Conservation (phyloP, 371 early-diverging fungal species). For the Blastocladiella emersonii region DNA sequence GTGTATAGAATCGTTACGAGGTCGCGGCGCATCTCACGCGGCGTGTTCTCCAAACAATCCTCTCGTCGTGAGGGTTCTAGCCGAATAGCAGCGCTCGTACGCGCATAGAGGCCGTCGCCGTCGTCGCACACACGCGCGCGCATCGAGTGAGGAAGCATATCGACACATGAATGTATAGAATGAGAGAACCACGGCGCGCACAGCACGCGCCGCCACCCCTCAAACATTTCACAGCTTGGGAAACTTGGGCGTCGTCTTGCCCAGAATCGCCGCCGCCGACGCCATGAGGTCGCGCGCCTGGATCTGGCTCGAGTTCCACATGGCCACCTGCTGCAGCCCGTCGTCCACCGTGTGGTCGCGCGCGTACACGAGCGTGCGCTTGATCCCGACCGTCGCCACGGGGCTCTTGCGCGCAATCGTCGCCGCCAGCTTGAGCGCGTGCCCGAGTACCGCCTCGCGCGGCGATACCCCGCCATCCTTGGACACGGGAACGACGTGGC, state of each 20-base stretch:
- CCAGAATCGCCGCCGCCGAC: constrained; percentile 37
- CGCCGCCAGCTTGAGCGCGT: constrained; percentile 52
- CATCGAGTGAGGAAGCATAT: too few relatives aligned
- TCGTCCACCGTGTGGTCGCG: constrained; percentile 81
- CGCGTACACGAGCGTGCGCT: constrained; percentile 73
- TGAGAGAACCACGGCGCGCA: too few relatives aligned
- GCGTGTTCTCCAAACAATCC: too few relatives aligned
- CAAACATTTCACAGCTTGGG: constrained; percentile 34
- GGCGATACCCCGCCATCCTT: background rate
- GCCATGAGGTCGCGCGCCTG: constrained; percentile 34
- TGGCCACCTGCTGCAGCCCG: constrained; percentile 70
- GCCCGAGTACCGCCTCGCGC: constrained; percentile 15
- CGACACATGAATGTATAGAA: too few relatives aligned
- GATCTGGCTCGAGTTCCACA: constrained; percentile 79
- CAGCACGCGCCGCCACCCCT: too few relatives aligned
- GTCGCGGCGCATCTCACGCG: too few relatives aligned
- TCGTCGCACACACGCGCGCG: too few relatives aligned
- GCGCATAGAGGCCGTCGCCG: too few relatives aligned
- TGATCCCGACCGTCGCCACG: constrained; percentile 71
- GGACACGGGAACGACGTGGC: constrained; percentile 40
- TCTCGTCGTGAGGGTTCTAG: too few relatives aligned
- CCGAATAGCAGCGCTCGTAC: too few relatives aligned
- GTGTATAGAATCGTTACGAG: too few relatives aligned
- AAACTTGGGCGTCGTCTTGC: constrained; percentile 39
- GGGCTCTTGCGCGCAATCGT: constrained; percentile 81